Conservation (phyloP, 257 asterid species). For the Capsicum chinense region DNA sequence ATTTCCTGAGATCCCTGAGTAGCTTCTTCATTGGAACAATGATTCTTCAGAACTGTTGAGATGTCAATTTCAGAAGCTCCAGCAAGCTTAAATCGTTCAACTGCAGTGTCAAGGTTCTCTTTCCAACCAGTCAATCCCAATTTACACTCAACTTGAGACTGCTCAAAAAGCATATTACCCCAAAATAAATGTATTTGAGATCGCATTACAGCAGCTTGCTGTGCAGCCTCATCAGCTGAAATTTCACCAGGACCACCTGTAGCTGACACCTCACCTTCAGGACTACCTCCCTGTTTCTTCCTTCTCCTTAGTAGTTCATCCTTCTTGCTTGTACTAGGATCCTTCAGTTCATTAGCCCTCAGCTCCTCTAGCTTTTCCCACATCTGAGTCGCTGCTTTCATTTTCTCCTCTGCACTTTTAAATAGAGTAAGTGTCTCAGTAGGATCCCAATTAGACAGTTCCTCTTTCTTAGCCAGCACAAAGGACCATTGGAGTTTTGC, state of each 20-base stretch:
- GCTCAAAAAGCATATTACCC: slow-evolving; percentile 93
- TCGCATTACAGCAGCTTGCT: slow-evolving; percentile 86
- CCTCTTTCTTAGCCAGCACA: slow-evolving; percentile 71
- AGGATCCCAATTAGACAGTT: slow-evolving; percentile 74
- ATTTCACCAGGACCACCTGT: slow-evolving; percentile 45
- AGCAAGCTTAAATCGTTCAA: slow-evolving; percentile 77
- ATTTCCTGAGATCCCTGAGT: slow-evolving; percentile 43
- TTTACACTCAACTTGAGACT: slow-evolving; percentile 79
- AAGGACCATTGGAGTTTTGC: slow-evolving; percentile 95
- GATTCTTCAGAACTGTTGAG: slow-evolving; percentile 70
- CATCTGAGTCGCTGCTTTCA: slow-evolving; percentile 82
- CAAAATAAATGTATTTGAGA: slow-evolving; percentile 88
- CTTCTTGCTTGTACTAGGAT: slow-evolving; percentile 59
- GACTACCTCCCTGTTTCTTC: slow-evolving; percentile 61
- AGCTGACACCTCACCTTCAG: slow-evolving; percentile 53
- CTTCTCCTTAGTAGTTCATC: slow-evolving; percentile 63
- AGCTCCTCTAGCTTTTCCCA: slow-evolving; percentile 95
- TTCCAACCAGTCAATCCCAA: slow-evolving; percentile 77
- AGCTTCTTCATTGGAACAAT: slow-evolving; percentile 67
- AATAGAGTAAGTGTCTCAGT: slow-evolving; percentile 71
- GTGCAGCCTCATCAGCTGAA: slow-evolving; percentile 73
- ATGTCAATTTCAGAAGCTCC: slow-evolving; percentile 93
- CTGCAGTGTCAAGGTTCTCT: slow-evolving; percentile 75
- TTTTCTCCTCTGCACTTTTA: slow-evolving; percentile 74
- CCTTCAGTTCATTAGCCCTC: slow-evolving; percentile 68